Evolutionary conservation across 169 alveolate species (phyloP).

Genomic region (Hepatocystis sp.): DNA sequence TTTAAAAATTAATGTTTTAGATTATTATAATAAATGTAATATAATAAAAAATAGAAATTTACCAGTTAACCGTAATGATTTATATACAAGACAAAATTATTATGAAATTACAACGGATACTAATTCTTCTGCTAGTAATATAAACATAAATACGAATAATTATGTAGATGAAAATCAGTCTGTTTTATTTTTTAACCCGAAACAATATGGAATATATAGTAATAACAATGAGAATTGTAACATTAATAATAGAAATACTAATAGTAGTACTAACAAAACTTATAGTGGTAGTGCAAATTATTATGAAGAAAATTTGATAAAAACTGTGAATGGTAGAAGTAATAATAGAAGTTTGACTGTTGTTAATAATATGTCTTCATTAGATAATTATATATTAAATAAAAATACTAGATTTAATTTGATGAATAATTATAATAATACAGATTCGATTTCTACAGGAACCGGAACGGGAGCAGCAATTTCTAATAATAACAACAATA

Average conservation of each 20-base stretch:
- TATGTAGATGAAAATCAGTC: constrained; percentile 15
- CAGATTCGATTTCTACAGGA: background rate
- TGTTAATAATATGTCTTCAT: background rate
- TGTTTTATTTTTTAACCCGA: background rate
- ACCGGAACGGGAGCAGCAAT: background rate
- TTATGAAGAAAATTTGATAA: constrained; percentile 54
- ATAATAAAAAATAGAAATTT: constrained; percentile 53
- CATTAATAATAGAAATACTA: too few species aligned
- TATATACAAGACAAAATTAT: constrained; percentile 37
- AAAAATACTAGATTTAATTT: constrained; percentile 34
- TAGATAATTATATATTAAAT: constrained; percentile 6
- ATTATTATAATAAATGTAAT: constrained; percentile 76
- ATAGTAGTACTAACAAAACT: constrained; percentile 35
- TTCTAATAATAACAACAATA: constrained; percentile 8
- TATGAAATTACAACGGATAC: too few species aligned
- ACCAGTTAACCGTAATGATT: constrained; percentile 63
- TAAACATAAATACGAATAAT: too few species aligned
- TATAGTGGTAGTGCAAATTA: constrained; percentile 23
- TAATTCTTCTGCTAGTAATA: too few species aligned
- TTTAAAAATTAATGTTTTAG: constrained; percentile 81
- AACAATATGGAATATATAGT: too few species aligned
- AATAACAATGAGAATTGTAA: too few species aligned
- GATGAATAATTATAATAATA: constrained; percentile 23
- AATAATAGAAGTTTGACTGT: constrained; percentile 3
- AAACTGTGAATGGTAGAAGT: constrained; percentile 15